Evolutionary conservation across 169 alveolate genomes (phyloP).

Genomic region (Plasmodium gaboni): DNA sequence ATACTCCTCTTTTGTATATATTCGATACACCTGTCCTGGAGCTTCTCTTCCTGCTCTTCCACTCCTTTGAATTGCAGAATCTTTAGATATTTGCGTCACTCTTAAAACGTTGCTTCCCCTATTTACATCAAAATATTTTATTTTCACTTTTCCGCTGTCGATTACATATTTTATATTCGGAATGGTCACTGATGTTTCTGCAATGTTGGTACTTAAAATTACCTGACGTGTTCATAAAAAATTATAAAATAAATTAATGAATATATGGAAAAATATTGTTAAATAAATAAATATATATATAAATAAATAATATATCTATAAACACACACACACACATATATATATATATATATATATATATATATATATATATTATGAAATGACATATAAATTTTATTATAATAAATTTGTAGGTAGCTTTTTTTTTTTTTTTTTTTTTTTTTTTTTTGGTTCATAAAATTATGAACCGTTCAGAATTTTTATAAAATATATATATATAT

Average conservation of each 20-base stretch:
- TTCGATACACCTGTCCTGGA: conserved; percentile 94
- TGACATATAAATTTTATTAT: too few relatives aligned
- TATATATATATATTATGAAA: neutral
- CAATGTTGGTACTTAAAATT: conserved; percentile 95
- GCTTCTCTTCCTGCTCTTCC: conserved; percentile 97
- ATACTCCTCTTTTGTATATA: conserved; percentile 92
- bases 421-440: too few relatives aligned
- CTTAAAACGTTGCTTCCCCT: conserved; percentile 90
- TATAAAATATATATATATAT: neutral
- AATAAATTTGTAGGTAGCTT: too few relatives aligned
- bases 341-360: neutral
- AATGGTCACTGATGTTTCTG: conserved; percentile 98
- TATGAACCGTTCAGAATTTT: neutral
- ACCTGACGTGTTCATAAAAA: conserved; percentile 27
- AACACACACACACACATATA: neutral
- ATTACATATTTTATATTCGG: conserved; percentile 94
- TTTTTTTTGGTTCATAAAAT: too few relatives aligned
- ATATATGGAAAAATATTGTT: neutral
- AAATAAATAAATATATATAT: neutral
- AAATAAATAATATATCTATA: neutral
- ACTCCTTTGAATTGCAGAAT: conserved; percentile 95
- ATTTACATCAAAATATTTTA: conserved; percentile 87
- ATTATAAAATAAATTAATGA: neutral
- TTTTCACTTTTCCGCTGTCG: conserved; percentile 95
- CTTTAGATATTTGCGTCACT: conserved; percentile 91